A percentile compares a stretch with the other conserved stretches of the same genome.
Evolutionary conservation across 495 filamentous ascomycete genomes (phyloP).

Genomic region (Parathielavia appendiculata): DNA sequence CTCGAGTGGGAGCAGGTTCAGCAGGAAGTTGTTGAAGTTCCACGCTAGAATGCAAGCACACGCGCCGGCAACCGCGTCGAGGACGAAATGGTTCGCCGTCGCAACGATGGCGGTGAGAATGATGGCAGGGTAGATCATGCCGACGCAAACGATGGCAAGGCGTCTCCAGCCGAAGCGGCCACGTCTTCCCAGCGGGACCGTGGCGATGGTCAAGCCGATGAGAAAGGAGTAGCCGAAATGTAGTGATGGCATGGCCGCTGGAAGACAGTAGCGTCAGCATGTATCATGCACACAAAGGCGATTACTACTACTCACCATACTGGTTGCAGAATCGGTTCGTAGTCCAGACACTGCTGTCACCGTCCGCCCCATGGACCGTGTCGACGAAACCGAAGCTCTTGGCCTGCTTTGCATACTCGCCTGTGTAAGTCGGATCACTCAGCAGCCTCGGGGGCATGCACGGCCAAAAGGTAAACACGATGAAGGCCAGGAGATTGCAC

Average conservation of each 20-base stretch:
- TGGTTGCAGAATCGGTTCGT: constrained; percentile 62
- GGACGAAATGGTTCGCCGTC: constrained; percentile 68
- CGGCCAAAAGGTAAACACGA: constrained; percentile 71
- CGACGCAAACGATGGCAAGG: constrained; percentile 41
- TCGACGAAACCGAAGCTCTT: constrained; percentile 63
- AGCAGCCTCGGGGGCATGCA: constrained; percentile 77
- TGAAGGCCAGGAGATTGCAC: constrained; percentile 71
- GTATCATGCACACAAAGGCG: too few relatives aligned
- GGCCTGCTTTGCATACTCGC: constrained; percentile 26
- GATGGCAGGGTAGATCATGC: constrained; percentile 57
- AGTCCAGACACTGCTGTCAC: constrained; percentile 58
- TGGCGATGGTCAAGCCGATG: constrained; percentile 63
- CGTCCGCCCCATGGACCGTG: constrained; percentile 64
- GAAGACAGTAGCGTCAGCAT: not conserved
- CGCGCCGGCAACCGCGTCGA: constrained; percentile 65
- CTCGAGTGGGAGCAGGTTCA: constrained; percentile 30
- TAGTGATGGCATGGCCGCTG: constrained; percentile 72
- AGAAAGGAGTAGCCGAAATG: constrained; percentile 77
- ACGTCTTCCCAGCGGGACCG: constrained; percentile 26
- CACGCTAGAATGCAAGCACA: constrained; percentile 28
- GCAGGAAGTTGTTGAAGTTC: constrained; percentile 25
- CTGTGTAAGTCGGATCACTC: constrained; percentile 40
- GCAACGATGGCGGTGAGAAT: constrained; percentile 66
- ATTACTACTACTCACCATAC: constrained; percentile 28
- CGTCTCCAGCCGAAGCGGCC: constrained; percentile 28